Percentiles rank a stretch among this genome's conserved stretches.
These are phyloP conservation scores for Bipolaris cookei DNA, from an alignment of 2,329 filamentous ascomycete species.

Conservation along the genomic window DNA sequence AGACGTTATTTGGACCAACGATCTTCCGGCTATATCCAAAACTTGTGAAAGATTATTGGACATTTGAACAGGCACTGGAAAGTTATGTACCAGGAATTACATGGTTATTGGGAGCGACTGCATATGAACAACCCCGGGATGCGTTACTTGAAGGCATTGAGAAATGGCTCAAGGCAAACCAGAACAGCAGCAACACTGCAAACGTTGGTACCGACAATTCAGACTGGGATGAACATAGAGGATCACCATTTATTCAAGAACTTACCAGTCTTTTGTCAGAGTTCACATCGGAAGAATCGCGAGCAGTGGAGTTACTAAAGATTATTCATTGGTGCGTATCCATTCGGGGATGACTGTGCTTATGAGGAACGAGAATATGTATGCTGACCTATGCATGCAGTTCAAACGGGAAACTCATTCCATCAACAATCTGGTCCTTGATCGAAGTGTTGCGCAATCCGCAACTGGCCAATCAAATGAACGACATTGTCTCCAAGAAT, in stretches of 20 bases:
- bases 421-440: constrained; percentile 34
- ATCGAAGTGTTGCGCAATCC: constrained; percentile 34
- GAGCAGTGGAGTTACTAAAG: constrained; percentile 30
- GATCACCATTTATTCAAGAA: constrained; percentile 32
- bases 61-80: constrained; percentile 31
- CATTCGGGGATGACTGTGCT: too few species aligned
- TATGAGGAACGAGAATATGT: neutral
- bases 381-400: constrained; percentile 22
- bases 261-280: constrained; percentile 21
- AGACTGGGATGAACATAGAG: constrained; percentile 28
- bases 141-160: constrained; percentile 28
- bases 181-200: constrained; percentile 25
- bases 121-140: constrained; percentile 25
- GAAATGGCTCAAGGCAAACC: constrained; percentile 30
- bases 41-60: constrained; percentile 36
- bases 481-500: constrained; percentile 15
- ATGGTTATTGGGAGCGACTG: constrained; percentile 20
- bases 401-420: constrained; percentile 21
- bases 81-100: constrained; percentile 28
- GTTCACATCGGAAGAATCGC: constrained; percentile 2
- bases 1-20: constrained; percentile 33
- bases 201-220: constrained; percentile 19
- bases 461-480: constrained; percentile 24
- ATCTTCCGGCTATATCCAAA: constrained; percentile 36
- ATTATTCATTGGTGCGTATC: constrained; percentile 35